These are phyloP conservation scores for Hymenoscyphus infarciens DNA, from an alignment of 2,329 filamentous ascomycete genomes.

Conservation along the genomic window DNA sequence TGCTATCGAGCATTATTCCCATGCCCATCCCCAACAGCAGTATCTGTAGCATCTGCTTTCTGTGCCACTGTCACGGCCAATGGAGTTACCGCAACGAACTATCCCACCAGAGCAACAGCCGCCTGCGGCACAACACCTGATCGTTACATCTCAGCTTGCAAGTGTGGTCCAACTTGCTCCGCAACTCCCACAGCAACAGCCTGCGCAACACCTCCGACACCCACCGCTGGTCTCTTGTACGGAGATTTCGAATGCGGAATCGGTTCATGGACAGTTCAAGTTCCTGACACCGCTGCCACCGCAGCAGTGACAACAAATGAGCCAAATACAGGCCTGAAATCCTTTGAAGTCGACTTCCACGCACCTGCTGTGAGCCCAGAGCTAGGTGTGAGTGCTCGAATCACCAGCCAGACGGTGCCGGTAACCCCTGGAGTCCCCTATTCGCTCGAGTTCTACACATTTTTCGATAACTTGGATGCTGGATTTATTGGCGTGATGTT, in stretches of 20 bases:
- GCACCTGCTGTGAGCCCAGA: neutral
- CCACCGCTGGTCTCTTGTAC: conserved; percentile 5
- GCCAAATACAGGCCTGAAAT: neutral
- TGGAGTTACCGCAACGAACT: conserved; percentile 4
- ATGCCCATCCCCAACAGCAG: neutral
- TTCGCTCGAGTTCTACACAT: neutral
- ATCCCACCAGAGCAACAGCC: neutral
- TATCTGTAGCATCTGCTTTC: conserved; percentile 6
- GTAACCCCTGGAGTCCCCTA: neutral
- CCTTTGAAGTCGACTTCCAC: conserved; percentile 4
- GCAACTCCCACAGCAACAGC: neutral
- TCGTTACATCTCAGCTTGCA: conserved; percentile 10
- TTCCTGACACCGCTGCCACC: conserved; percentile 4
- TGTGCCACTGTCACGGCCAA: conserved; percentile 7
- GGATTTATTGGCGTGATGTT: conserved; percentile 3
- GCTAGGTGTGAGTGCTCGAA: neutral
- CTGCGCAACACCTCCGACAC: neutral
- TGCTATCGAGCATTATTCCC: conserved; percentile 4
- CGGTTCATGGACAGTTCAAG: neutral
- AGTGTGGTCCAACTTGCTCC: conserved; percentile 6
- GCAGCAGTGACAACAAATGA: neutral
- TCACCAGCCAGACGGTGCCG: neutral
- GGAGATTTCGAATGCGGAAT: conserved; percentile 8
- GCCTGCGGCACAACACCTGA: conserved; percentile 6
- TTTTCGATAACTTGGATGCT: conserved; percentile 6